Evolutionary conservation across 2,329 filamentous ascomycete genomes (phyloP).

Genomic region (Verruconis gallopava): DNA sequence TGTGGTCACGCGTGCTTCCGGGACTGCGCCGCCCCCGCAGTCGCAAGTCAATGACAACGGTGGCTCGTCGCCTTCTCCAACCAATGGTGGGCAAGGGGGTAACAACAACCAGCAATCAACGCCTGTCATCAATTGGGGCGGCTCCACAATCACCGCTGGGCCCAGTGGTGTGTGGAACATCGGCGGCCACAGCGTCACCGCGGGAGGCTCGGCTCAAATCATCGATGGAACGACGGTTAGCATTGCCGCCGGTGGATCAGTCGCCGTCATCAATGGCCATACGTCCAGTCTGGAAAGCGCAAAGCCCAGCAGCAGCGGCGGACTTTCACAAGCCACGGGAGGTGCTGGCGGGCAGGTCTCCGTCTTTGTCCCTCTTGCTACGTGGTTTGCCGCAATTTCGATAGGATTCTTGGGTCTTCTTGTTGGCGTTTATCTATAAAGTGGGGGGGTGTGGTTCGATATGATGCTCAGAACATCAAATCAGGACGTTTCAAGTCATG

Average conservation of each 20-base stretch:
- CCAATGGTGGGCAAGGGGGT: not conserved
- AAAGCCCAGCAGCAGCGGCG: not conserved
- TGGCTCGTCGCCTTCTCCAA: not conserved
- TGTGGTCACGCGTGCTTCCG: not conserved
- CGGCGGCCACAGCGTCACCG: conserved; percentile 6
- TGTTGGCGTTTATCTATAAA: not conserved
- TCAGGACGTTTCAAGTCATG: no score
- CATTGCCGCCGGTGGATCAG: not conserved
- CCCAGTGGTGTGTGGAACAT: conserved; percentile 8
- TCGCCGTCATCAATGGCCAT: conserved; percentile 3
- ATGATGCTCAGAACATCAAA: no score
- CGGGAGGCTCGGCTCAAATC: conserved; percentile 9
- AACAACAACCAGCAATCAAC: conserved; percentile 7
- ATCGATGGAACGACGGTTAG: conserved; percentile 6
- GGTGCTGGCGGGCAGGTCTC: not conserved
- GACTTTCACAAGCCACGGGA: not conserved
- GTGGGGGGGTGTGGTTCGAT: no score
- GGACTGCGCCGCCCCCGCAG: conserved; percentile 1
- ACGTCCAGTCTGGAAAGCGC: conserved; percentile 4
- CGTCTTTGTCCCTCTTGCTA: not conserved
- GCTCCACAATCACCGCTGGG: conserved; percentile 8
- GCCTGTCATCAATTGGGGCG: conserved; percentile 9
- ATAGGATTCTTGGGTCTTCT: not conserved
- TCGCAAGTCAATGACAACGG: not conserved
- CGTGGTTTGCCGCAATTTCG: not conserved